Conservation (phyloP, 305 asterid species). For the Coffea humblotiana region DNA sequence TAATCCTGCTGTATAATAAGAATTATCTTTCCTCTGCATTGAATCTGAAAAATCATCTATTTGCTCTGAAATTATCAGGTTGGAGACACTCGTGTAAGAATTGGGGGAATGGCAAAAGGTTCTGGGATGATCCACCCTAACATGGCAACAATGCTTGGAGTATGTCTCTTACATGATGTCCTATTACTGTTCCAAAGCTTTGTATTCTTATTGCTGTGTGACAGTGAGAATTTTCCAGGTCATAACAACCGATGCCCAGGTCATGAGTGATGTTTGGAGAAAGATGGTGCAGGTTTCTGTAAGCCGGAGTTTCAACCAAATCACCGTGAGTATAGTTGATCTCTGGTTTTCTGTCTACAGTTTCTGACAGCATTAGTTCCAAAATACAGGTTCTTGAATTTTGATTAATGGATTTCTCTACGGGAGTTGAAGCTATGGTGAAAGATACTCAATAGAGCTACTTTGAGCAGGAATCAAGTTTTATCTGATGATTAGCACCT, state of each 20-base stretch:
- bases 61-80: slow-evolving; percentile 41
- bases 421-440: not conserved
- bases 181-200: slow-evolving; percentile 11
- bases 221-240: slow-evolving; percentile 53
- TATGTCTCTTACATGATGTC: slow-evolving; percentile 32
- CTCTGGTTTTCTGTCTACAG: slow-evolving; percentile 7
- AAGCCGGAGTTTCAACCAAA: slow-evolving; percentile 91
- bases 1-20: not conserved
- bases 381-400: too few species aligned
- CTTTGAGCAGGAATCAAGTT: too few species aligned
- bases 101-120: slow-evolving; percentile 98
- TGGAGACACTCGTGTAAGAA: slow-evolving; percentile 60
- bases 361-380: not conserved
- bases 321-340: slow-evolving; percentile 58
- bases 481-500: not conserved
- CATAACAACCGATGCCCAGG: slow-evolving; percentile 88
- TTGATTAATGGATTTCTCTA: not conserved
- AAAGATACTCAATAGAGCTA: too few species aligned
- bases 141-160: slow-evolving; percentile 99
- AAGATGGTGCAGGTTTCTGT: slow-evolving; percentile 87
- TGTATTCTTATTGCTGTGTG: slow-evolving; percentile 16
- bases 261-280: slow-evolving; percentile 85
- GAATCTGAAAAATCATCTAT: not conserved
- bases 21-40: not conserved
- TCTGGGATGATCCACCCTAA: slow-evolving; percentile 99